Evolutionary conservation across 805 yeast species (phyloP), one percentile per base, ranked within the genome.

Genomic region (Myxozyma geophila): DNA sequence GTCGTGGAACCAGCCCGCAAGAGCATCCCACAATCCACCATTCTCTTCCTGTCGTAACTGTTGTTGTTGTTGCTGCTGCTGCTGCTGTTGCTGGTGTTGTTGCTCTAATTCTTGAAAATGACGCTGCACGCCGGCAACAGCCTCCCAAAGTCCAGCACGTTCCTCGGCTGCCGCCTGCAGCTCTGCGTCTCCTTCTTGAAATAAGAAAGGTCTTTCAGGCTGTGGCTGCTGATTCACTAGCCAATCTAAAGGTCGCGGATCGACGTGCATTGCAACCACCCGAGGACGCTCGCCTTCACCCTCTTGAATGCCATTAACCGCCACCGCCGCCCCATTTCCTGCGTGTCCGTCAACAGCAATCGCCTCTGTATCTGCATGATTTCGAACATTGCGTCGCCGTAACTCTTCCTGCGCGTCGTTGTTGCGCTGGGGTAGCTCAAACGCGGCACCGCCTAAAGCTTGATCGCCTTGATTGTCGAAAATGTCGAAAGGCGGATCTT

Each of bases 1-100:
- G n/a, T 60, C 64, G 15, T 59, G 52, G 39, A 63, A 55, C 62
- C 67, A 58, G 10, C 51, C 60, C 9, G 52, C 63, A 23, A 56
- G 39, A 19, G 33, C 13, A 17, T 58, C 66, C 66, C 66, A 62
- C 8, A 62, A 53, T 13, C 66, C 66, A 46, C 21, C 46, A n/a
- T 33, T 44, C 15, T 40, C 56, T 9, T 12, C 59, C 5, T 48
- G 43, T 10, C 13, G 46, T 21, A 13, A 46, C 8, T 21, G 43
- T 10, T 41, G 48, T 28, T 35, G 48, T 21, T 60, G 57, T 15
- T 41, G 53, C 15, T 46, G 37, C 35, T 49, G 53, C 36, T 5
- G 39, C 17, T 19, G 46, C n/a, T 15, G n/a, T 13, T 15, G 36
- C 36, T 3, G 54, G 4, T 36, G 46, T 39, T 43, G 36, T 19